phyloP scores from a whole-genome alignment of 371 early-diverging fungal species.

The Mucor saturninus region DNA sequence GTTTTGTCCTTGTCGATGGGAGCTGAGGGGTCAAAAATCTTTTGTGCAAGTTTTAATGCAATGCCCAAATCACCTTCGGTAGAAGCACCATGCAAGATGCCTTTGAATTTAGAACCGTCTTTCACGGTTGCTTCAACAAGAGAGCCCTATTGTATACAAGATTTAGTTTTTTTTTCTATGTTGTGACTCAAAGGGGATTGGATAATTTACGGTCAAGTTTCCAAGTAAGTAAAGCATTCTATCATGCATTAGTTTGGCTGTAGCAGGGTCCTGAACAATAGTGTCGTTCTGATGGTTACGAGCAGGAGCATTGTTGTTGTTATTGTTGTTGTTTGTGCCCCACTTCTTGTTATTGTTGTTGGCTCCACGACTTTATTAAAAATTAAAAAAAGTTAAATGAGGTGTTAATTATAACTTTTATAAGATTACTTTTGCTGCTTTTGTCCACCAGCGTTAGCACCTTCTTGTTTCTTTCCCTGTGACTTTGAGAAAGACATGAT shows the following conservation, averaged over 20 bases:
- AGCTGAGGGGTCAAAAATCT: conserved; percentile 36
- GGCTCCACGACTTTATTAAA: conserved; percentile 32
- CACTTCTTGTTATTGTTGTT: conserved; percentile 40
- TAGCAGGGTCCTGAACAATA: conserved; percentile 26
- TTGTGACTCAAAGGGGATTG: neutral
- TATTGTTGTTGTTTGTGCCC: conserved; percentile 26
- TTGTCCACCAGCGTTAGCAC: conserved; percentile 28
- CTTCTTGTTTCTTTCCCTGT: conserved; percentile 45
- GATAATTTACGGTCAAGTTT: conserved; percentile 68
- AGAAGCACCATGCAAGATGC: conserved; percentile 78
- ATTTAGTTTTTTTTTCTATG: neutral
- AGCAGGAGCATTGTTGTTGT: conserved; percentile 18
- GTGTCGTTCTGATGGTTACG: conserved; percentile 23
- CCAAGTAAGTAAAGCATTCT: conserved; percentile 77
- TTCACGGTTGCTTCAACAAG: conserved; percentile 71
- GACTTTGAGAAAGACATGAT: conserved; percentile 34
- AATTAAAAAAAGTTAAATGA: conserved; percentile 2
- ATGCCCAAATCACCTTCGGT: conserved; percentile 80
- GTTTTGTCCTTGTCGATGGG: conserved; percentile 48
- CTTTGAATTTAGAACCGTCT: conserved; percentile 73
- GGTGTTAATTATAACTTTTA: neutral
- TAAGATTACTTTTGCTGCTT: conserved; percentile 17
- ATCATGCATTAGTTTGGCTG: conserved; percentile 65
- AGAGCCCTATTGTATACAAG: conserved; percentile 64
- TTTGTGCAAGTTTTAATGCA: conserved; percentile 71